phyloP scores from a whole-genome alignment of 257 asterid species.

The Capsicum chinense region DNA sequence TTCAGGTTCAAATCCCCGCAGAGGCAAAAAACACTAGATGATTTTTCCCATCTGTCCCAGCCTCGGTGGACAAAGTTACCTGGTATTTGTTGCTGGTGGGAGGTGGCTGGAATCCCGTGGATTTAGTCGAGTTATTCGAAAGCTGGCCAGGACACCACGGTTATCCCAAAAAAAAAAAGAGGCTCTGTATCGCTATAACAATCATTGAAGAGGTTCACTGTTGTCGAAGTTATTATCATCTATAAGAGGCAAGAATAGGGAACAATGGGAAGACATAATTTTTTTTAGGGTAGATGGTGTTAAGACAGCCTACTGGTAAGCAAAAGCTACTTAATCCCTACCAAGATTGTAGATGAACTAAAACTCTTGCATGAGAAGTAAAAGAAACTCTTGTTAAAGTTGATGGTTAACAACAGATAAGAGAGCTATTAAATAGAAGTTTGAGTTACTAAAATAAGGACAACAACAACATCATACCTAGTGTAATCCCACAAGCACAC shows the following conservation, averaged over 20 bases:
- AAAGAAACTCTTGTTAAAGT: neutral
- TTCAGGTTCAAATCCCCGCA: no score
- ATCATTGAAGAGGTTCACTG: conserved; percentile 8
- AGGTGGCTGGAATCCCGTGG: no score
- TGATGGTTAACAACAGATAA: neutral
- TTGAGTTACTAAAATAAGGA: conserved; percentile 15
- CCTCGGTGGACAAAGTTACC: no score
- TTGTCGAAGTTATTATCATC: neutral
- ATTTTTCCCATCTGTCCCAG: no score
- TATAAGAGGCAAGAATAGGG: conserved; percentile 4
- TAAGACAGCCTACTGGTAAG: conserved; percentile 23
- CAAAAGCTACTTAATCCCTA: conserved; percentile 23
- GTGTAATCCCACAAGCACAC: neutral
- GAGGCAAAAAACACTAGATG: no score
- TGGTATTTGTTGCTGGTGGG: no score
- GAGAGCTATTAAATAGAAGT: conserved; percentile 3
- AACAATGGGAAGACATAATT: neutral
- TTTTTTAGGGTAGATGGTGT: conserved; percentile 19
- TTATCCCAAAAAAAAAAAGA: neutral
- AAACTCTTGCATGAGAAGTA: neutral
- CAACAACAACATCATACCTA: neutral
- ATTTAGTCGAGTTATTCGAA: no score
- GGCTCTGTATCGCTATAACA: neutral
- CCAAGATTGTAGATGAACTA: conserved; percentile 21
- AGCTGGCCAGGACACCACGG: no score